Conservation (phyloP, 129 eudicot genomes). For the Artemisia argyi region DNA sequence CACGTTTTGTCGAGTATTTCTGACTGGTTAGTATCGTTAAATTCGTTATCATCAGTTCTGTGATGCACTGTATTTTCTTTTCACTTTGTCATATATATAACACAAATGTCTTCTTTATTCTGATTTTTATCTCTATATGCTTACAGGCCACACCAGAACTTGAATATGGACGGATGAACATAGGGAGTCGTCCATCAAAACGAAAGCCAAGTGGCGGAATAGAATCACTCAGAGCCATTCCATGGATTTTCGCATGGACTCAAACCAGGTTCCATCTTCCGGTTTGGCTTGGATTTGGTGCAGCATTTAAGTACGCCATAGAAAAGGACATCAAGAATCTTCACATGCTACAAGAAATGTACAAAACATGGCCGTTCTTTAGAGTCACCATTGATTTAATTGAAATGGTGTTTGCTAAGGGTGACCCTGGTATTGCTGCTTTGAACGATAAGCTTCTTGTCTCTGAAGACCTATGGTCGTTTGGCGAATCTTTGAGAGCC, state of each 20-base stretch:
- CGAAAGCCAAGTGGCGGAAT: constrained; percentile 97
- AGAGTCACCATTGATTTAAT: constrained; percentile 94
- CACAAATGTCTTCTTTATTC: neutral
- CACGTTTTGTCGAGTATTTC: constrained; percentile 98
- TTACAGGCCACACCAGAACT: constrained; percentile 94
- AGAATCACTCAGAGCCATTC: constrained; percentile 96
- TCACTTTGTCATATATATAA: neutral
- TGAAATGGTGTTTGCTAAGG: constrained; percentile 98
- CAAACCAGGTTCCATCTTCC: constrained; percentile 99
- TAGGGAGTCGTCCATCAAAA: constrained; percentile 97
- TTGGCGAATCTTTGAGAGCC: constrained; percentile 72
- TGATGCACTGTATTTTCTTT: constrained; percentile 5
- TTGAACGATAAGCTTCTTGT: constrained; percentile 92
- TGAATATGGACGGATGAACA: constrained; percentile 97
- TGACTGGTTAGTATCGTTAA: constrained; percentile 77
- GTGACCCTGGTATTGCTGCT: constrained; percentile 92
- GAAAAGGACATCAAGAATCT: constrained; percentile 66
- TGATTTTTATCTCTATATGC: neutral
- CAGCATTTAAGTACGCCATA: constrained; percentile 76
- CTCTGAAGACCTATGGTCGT: constrained; percentile 75
- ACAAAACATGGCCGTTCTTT: constrained; percentile 96
- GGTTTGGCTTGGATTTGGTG: constrained; percentile 99
- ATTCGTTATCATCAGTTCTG: neutral
- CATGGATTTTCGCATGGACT: constrained; percentile 99
- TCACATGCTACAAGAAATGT: constrained; percentile 85